Evolutionary conservation across 2,329 filamentous ascomycete genomes (phyloP).

Genomic region (Decorospora gaudefroyi): DNA sequence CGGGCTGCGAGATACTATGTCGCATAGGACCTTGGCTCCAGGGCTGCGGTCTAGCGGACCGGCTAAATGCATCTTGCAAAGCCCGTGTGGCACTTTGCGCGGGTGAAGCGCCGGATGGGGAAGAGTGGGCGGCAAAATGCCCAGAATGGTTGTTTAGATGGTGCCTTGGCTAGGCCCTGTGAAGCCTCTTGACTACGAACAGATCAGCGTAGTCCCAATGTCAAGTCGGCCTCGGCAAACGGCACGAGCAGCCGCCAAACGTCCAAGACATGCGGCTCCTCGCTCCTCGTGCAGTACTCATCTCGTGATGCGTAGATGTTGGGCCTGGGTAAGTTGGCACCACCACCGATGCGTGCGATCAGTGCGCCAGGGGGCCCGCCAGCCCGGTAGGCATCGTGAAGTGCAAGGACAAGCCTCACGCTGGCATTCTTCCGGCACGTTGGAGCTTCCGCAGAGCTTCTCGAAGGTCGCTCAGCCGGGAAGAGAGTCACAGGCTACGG

Average conservation of each 20-base stretch:
- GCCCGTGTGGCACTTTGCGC: slow-evolving; percentile 26
- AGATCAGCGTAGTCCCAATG: slow-evolving; percentile 4
- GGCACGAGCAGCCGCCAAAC: slow-evolving; percentile 13
- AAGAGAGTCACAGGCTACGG: slow-evolving; percentile 14
- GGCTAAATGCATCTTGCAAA: slow-evolving; percentile 34
- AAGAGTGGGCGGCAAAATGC: slow-evolving; percentile 24
- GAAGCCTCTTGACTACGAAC: slow-evolving; percentile 9
- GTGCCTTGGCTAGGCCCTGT: slow-evolving; percentile 12
- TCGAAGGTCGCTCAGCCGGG: slow-evolving; percentile 16
- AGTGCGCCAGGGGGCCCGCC: slow-evolving; percentile 8
- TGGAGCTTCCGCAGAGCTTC: slow-evolving; percentile 14
- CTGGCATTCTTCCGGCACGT: slow-evolving; percentile 2
- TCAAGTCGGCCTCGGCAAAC: slow-evolving; percentile 14
- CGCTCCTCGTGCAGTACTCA: slow-evolving; percentile 3
- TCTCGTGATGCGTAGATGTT: slow-evolving; percentile 4
- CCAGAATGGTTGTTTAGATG: slow-evolving; percentile 18
- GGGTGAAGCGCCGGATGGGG: slow-evolving; percentile 27
- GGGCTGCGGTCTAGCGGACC: slow-evolving; percentile 35
- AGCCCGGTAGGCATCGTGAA: slow-evolving; percentile 8
- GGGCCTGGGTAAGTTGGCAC: slow-evolving; percentile 1
- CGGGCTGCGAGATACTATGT: slow-evolving; percentile 15
- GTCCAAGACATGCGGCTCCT: slow-evolving; percentile 9
- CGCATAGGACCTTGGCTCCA: slow-evolving; percentile 23
- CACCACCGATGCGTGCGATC: slow-evolving; percentile 2
- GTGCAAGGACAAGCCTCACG: slow-evolving; percentile 8